Evolutionary conservation across 805 yeast genomes (phyloP).

Genomic region (Candida adriatica): DNA sequence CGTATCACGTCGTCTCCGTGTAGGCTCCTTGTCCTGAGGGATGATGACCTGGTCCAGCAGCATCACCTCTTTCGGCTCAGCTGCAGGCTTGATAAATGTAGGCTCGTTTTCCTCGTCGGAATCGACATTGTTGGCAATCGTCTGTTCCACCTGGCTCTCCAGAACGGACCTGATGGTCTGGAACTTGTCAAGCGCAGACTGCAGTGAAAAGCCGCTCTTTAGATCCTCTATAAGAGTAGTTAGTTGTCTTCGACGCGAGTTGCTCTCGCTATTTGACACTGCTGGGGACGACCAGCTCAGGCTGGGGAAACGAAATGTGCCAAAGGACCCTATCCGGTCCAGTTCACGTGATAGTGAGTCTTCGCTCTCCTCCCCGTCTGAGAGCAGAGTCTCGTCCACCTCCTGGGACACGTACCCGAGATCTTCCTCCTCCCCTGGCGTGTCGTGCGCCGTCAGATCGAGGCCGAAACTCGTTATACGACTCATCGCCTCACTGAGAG

Average conservation of each 20-base stretch:
- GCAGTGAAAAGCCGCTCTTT: slow-evolving; percentile 40
- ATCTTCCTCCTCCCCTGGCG: not conserved
- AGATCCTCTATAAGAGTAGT: slow-evolving; percentile 29
- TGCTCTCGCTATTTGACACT: slow-evolving; percentile 1
- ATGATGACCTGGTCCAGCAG: slow-evolving; percentile 44
- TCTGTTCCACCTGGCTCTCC: slow-evolving; percentile 25
- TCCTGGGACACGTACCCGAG: too few relatives aligned
- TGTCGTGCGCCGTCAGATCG: too few relatives aligned
- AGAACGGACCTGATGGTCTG: slow-evolving; percentile 30
- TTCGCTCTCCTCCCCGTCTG: slow-evolving; percentile 20
- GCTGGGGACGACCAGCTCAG: slow-evolving; percentile 14
- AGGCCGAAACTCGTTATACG: too few relatives aligned
- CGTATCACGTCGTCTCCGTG: slow-evolving; percentile 9
- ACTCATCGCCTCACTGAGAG: too few relatives aligned
- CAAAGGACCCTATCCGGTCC: slow-evolving; percentile 42
- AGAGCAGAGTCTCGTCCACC: too few relatives aligned
- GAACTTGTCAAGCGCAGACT: slow-evolving; percentile 45
- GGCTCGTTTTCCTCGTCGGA: slow-evolving; percentile 41
- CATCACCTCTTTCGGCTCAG: slow-evolving; percentile 41
- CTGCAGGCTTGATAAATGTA: slow-evolving; percentile 44
- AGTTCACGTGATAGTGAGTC: slow-evolving; percentile 38
- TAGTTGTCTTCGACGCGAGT: slow-evolving; percentile 25
- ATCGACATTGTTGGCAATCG: slow-evolving; percentile 25
- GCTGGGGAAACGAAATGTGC: slow-evolving; percentile 16
- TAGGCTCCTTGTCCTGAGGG: slow-evolving; percentile 35